Evolutionary conservation across 331 rosid species (phyloP).

Genomic region (Pyrus hybrid): DNA sequence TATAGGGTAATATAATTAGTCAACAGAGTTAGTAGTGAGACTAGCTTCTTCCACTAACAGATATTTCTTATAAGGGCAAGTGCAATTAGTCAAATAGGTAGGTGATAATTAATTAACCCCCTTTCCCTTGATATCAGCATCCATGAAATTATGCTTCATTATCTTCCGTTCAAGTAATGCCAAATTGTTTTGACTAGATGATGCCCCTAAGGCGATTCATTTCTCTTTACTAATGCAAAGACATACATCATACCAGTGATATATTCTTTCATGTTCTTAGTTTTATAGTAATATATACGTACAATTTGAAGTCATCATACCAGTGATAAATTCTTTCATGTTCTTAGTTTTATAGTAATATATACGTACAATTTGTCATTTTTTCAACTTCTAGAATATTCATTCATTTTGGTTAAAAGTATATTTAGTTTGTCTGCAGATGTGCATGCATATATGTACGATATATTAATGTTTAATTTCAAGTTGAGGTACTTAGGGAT

Average conservation of each 20-base stretch:
- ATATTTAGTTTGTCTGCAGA: background rate
- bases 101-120: background rate
- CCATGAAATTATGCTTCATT: background rate
- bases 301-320: background rate
- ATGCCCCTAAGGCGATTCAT: background rate
- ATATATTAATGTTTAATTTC: background rate
- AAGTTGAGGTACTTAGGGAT: too few relatives aligned
- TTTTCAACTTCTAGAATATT: background rate
- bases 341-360: background rate
- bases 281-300: background rate
- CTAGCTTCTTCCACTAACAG: background rate
- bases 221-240: background rate
- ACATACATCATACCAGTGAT: background rate
- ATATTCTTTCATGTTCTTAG: background rate
- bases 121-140: background rate
- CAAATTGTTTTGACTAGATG: background rate
- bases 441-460: background rate
- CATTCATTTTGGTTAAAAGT: background rate
- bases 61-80: background rate
- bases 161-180: background rate
- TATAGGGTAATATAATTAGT: background rate
- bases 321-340: background rate
- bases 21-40: background rate
- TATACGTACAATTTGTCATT: background rate
- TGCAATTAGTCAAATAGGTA: slow-evolving; percentile 1